Percentiles rank a stretch among this genome's conserved stretches.
These are phyloP conservation scores for Suhomyces bribrorum DNA, from an alignment of 1,139 yeast genomes.

Conservation along the genomic window DNA sequence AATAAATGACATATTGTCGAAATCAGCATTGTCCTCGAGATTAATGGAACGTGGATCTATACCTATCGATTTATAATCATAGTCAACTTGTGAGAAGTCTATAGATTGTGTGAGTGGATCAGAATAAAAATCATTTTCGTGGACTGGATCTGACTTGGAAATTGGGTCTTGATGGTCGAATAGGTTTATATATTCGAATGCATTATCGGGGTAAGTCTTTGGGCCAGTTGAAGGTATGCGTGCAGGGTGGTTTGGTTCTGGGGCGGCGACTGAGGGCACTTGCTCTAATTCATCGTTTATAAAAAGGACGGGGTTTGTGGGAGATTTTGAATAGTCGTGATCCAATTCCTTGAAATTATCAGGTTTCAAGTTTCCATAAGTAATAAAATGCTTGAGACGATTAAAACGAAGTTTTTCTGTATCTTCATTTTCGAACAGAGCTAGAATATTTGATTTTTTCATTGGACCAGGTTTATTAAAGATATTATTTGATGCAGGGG, in stretches of 20 bases:
- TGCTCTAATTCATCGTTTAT: not conserved
- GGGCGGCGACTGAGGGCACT: too few species aligned
- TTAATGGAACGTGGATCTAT: conserved; percentile 1
- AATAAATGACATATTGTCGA: conserved; percentile 26
- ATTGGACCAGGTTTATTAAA: conserved; percentile 2
- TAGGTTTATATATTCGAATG: not conserved
- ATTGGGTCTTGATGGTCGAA: not conserved
- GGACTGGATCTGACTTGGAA: not conserved
- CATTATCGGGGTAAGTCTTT: not conserved
- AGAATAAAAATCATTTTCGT: not conserved
- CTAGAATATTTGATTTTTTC: conserved; percentile 6
- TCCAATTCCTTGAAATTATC: conserved; percentile 2
- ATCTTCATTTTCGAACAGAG: conserved; percentile 13
- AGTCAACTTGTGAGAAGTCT: not conserved
- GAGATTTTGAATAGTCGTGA: conserved; percentile 8
- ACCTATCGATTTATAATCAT: not conserved
- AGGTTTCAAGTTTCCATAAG: conserved; percentile 15
- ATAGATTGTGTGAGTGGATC: not conserved
- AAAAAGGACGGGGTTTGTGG: conserved; percentile 7
- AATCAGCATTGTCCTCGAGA: conserved; percentile 16
- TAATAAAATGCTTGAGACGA: conserved; percentile 29
- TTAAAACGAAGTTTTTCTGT: conserved; percentile 23
- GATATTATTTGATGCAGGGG: conserved; percentile 10
- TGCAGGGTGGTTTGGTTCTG: too few species aligned
- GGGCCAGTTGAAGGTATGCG: not conserved